Evolutionary conservation across 345 rosid species (phyloP).

Genomic region (Bruguiera sexangula): DNA sequence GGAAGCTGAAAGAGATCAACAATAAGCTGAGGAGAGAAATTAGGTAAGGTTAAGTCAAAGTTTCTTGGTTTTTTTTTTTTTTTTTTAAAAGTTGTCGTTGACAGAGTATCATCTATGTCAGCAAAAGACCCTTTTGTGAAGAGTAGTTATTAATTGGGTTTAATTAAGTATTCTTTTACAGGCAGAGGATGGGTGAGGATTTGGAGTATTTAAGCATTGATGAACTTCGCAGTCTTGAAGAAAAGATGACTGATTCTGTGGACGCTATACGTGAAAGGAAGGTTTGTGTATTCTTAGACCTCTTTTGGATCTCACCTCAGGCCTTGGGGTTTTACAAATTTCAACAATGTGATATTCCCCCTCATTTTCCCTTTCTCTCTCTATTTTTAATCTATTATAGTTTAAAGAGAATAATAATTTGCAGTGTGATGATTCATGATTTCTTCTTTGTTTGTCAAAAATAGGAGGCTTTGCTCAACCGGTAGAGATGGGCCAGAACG

Average conservation of each 20-base stretch:
- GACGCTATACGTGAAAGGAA: slow-evolving; percentile 41
- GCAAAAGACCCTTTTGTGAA: background rate
- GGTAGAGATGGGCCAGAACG: no score
- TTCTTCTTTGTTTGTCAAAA: no score
- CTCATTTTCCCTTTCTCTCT: no score
- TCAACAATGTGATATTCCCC: background rate
- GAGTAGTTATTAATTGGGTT: background rate
- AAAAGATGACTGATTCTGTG: slow-evolving; percentile 30
- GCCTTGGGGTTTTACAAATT: background rate
- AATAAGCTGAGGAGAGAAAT: slow-evolving; percentile 44
- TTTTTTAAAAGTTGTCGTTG: background rate
- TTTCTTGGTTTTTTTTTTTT: background rate
- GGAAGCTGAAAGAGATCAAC: slow-evolving; percentile 47
- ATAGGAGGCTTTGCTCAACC: no score
- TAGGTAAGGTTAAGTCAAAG: slow-evolving; percentile 21
- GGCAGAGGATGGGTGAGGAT: slow-evolving; percentile 58
- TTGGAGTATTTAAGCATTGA: slow-evolving; percentile 33
- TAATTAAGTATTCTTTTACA: slow-evolving; percentile 2
- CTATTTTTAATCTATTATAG: no score
- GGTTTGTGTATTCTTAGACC: slow-evolving; percentile 22
- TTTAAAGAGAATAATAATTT: no score
- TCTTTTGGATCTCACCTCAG: background rate
- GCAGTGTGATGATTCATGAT: no score
- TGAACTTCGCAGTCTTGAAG: slow-evolving; percentile 45
- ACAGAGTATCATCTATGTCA: no score